A percentile compares a stretch with the other conserved stretches of the same genome.
Conservation (phyloP, 208 protist genomes). For the Naegleria fowleri region DNA sequence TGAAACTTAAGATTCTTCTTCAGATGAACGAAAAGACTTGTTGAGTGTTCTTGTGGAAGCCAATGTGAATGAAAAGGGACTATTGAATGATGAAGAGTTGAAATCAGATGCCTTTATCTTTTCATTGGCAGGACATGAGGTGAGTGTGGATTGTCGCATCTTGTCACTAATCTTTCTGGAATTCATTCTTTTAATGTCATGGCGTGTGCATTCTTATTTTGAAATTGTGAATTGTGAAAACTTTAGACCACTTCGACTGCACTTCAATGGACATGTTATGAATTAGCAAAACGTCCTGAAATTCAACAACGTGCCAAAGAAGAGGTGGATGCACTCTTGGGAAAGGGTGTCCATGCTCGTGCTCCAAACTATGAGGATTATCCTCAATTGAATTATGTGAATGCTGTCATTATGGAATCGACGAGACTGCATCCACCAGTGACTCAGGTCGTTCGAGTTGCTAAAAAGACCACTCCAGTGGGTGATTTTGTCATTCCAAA, state of each 20-base stretch:
- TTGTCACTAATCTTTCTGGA: too few species aligned
- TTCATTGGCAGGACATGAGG: not conserved
- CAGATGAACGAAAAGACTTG: not conserved
- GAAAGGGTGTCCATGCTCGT: not conserved
- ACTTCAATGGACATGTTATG: not conserved
- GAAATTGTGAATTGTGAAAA: too few species aligned
- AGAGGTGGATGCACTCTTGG: not conserved
- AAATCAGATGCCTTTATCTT: not conserved
- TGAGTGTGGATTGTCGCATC: too few species aligned
- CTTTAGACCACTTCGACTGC: not conserved
- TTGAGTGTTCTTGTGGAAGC: not conserved
- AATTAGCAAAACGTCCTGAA: not conserved
- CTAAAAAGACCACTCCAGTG: not conserved
- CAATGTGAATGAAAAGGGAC: not conserved
- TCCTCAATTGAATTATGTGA: not conserved
- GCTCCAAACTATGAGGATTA: not conserved
- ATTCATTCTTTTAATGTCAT: too few species aligned
- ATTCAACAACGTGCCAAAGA: not conserved
- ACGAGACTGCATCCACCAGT: not conserved
- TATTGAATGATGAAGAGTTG: not conserved
- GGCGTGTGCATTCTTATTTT: not conserved
- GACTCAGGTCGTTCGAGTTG: not conserved
- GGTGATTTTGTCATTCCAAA: not conserved
- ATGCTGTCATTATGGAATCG: not conserved
- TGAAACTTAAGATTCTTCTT: not conserved